Evolutionary conservation across 495 filamentous ascomycete genomes (phyloP).

Genomic region (Penicillium pancosmium): DNA sequence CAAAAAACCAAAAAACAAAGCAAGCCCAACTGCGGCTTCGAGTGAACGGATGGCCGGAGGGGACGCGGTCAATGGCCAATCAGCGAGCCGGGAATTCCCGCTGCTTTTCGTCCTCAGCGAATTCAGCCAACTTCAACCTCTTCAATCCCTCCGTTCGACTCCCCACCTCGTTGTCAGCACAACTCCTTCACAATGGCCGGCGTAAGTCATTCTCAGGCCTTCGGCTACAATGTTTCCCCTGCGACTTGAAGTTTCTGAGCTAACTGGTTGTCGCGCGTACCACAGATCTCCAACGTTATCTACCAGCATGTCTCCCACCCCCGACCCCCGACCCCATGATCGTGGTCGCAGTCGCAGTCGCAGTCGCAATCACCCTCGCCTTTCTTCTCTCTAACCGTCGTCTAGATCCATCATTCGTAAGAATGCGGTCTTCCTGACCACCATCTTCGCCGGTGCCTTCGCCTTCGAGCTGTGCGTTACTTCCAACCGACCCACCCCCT

Average conservation of each 20-base stretch:
- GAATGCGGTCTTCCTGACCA: conserved; percentile 83
- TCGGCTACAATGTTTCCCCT: background rate
- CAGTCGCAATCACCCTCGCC: conserved; percentile 7
- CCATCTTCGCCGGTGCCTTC: conserved; percentile 86
- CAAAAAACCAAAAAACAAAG: conserved; percentile 5
- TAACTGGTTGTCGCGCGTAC: conserved; percentile 32
- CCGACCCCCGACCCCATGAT: no score
- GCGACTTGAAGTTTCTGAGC: conserved; percentile 18
- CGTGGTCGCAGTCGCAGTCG: no score
- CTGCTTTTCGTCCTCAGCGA: conserved; percentile 37
- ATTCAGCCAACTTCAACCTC: conserved; percentile 28
- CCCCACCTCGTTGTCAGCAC: conserved; percentile 15
- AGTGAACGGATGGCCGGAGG: conserved; percentile 30
- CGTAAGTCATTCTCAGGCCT: conserved; percentile 27
- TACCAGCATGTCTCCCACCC: conserved; percentile 75
- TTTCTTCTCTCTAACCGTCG: conserved; percentile 25
- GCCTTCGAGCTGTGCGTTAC: conserved; percentile 85
- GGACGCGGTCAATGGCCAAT: conserved; percentile 37
- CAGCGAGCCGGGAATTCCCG: conserved; percentile 49
- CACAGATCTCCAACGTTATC: conserved; percentile 61
- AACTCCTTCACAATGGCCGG: conserved; percentile 55
- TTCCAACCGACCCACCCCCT: conserved; percentile 8
- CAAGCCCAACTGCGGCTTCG: conserved; percentile 6
- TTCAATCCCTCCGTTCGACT: conserved; percentile 9
- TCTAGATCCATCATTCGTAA: conserved; percentile 77